phyloP scores from a whole-genome alignment of 202 grass and related monocot genomes.

The Alloteropsis angusta region DNA sequence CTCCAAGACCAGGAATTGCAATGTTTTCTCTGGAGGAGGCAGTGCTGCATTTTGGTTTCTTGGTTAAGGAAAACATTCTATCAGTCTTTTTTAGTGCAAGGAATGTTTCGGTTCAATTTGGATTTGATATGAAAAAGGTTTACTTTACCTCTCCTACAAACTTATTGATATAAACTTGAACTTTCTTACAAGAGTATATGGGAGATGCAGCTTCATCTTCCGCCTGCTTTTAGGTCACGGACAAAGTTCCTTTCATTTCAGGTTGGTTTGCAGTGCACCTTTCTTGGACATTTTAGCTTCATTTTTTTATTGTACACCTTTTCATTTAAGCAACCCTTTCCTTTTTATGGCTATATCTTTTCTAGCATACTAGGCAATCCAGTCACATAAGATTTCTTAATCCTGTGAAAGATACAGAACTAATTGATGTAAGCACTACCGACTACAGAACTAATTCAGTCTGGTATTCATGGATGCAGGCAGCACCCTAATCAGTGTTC shows the following conservation, averaged over 20 bases:
- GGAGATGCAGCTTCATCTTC: conserved; percentile 79
- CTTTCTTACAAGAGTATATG: conserved; percentile 91
- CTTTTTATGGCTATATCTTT: not conserved
- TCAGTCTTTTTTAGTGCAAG: conserved; percentile 33
- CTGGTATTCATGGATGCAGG: conserved; percentile 36
- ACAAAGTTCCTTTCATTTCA: conserved; percentile 73
- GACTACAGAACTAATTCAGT: not conserved
- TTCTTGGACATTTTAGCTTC: not conserved
- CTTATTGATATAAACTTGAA: conserved; percentile 53
- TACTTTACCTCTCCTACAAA: conserved; percentile 18
- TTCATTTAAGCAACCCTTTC: not conserved
- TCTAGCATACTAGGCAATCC: not conserved
- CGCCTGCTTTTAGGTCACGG: conserved; percentile 26
- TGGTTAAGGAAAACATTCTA: conserved; percentile 49
- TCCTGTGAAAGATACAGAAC: not conserved
- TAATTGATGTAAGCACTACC: not conserved
- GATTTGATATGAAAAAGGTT: conserved; percentile 73
- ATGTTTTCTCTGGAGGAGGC: conserved; percentile 38
- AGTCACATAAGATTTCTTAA: not conserved
- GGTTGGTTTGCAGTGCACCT: conserved; percentile 26
- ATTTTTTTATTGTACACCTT: not conserved
- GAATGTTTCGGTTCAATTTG: conserved; percentile 48
- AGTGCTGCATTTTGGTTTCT: conserved; percentile 59
- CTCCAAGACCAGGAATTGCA: conserved; percentile 53
- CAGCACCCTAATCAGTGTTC: conserved; percentile 89